Percentiles rank a stretch among this genome's conserved stretches.
These are phyloP conservation scores for Trichoderma sp. DNA, from an alignment of 2,329 filamentous ascomycete genomes.

Conservation along the genomic window DNA sequence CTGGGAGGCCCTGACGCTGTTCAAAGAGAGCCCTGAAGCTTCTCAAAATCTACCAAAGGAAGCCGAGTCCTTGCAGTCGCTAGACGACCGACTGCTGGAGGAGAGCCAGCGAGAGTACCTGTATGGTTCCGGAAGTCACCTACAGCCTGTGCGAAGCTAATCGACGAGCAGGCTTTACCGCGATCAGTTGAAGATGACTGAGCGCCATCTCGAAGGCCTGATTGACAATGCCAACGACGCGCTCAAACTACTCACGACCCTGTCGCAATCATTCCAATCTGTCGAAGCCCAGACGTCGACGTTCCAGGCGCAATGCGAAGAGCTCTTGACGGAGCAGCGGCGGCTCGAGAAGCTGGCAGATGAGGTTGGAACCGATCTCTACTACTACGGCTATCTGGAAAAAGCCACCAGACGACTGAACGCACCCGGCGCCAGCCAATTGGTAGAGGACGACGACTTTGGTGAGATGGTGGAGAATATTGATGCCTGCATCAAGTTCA, in stretches of 20 bases:
- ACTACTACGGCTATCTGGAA: constrained; percentile 93
- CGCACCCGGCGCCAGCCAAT: constrained; percentile 81
- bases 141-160: constrained; percentile 35
- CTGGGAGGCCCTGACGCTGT: constrained; percentile 55
- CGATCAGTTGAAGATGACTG: constrained; percentile 78
- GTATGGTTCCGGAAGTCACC: constrained; percentile 50
- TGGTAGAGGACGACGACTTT: constrained; percentile 83
- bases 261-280: constrained; percentile 83
- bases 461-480: constrained; percentile 84
- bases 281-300: constrained; percentile 91
- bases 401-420: constrained; percentile 88
- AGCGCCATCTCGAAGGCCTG: constrained; percentile 78
- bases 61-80: constrained; percentile 37
- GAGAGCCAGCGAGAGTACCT: constrained; percentile 84
- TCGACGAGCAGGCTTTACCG: constrained; percentile 64
- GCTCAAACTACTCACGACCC: constrained; percentile 71
- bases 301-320: constrained; percentile 90
- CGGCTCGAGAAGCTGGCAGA: constrained; percentile 78
- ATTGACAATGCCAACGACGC: constrained; percentile 76
- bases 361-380: constrained; percentile 84
- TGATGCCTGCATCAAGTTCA: constrained; percentile 89
- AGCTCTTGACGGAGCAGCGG: constrained; percentile 78
- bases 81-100: constrained; percentile 71
- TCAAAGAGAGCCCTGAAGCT: constrained; percentile 18
- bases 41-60: constrained; percentile 35